Percentiles rank a stretch among this genome's conserved stretches.
Conservation (phyloP, 2,329 filamentous ascomycete species). For the Fusarium oxysporum region DNA sequence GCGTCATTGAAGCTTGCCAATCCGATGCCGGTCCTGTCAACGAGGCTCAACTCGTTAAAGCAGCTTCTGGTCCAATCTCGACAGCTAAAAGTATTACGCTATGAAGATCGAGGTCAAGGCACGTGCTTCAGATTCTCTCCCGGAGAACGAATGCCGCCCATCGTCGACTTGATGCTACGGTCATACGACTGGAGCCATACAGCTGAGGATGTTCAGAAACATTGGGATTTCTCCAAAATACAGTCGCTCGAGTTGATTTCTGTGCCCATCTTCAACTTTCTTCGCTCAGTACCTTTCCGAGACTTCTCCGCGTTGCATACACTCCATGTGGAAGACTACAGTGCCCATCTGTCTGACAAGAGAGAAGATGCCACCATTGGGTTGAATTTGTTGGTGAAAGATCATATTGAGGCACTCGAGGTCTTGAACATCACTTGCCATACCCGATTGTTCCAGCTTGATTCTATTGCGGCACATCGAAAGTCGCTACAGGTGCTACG, state of each 20-base stretch:
- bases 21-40: slow-evolving; percentile 56
- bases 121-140: slow-evolving; percentile 56
- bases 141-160: slow-evolving; percentile 57
- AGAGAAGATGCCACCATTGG: slow-evolving; percentile 54
- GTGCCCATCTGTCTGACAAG: slow-evolving; percentile 53
- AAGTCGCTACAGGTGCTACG: slow-evolving; percentile 53
- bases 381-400: slow-evolving; percentile 54
- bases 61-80: slow-evolving; percentile 53
- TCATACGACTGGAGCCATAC: slow-evolving; percentile 64
- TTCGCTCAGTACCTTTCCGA: slow-evolving; percentile 54
- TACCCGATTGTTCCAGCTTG: slow-evolving; percentile 54
- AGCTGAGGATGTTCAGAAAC: slow-evolving; percentile 50
- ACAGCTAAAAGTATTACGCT: slow-evolving; percentile 55
- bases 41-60: slow-evolving; percentile 56
- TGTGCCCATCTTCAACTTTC: slow-evolving; percentile 59
- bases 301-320: slow-evolving; percentile 53
- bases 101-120: slow-evolving; percentile 59
- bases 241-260: slow-evolving; percentile 55
- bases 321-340: slow-evolving; percentile 60
- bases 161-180: slow-evolving; percentile 55
- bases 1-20: slow-evolving; percentile 56
- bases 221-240: slow-evolving; percentile 62
- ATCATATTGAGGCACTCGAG: slow-evolving; percentile 53
- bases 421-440: slow-evolving; percentile 57
- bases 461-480: slow-evolving; percentile 54